Percentiles rank a stretch among this genome's conserved stretches.
phyloP scores from a whole-genome alignment of 108 stramenopile genomes.

The Asterionellopsis glacialis region DNA sequence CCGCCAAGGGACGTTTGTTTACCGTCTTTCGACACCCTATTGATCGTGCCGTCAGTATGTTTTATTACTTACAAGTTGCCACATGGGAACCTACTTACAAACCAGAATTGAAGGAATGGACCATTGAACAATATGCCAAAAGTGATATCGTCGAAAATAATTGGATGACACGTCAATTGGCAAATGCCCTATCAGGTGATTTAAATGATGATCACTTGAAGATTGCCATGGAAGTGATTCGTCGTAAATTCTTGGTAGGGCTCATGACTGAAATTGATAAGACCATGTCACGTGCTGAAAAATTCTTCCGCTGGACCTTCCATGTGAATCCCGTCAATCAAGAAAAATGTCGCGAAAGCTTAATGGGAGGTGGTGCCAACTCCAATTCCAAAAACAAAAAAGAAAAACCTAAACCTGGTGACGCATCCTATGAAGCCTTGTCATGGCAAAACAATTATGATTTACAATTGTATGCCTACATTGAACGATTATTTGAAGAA shows the following conservation, averaged over 20 bases:
- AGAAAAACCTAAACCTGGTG: slow-evolving; percentile 30
- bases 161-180: slow-evolving; percentile 59
- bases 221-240: slow-evolving; percentile 46
- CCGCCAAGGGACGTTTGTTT: slow-evolving; percentile 41
- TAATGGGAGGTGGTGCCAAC: slow-evolving; percentile 42
- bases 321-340: slow-evolving; percentile 46
- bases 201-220: slow-evolving; percentile 31
- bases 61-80: slow-evolving; percentile 40
- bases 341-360: slow-evolving; percentile 31
- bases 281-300: slow-evolving; percentile 49
- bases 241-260: slow-evolving; percentile 46
- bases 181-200: slow-evolving; percentile 37
- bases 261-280: slow-evolving; percentile 45
- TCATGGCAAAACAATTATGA: slow-evolving; percentile 50
- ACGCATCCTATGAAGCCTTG: slow-evolving; percentile 36
- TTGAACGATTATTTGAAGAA: slow-evolving; percentile 41
- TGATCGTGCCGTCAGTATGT: slow-evolving; percentile 51
- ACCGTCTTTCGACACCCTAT: slow-evolving; percentile 58
- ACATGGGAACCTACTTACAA: slow-evolving; percentile 48
- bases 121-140: slow-evolving; percentile 43
- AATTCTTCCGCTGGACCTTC: slow-evolving; percentile 52
- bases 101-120: slow-evolving; percentile 50
- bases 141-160: slow-evolving; percentile 47
- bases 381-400: slow-evolving; percentile 52
- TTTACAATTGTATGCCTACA: slow-evolving; percentile 43